Evolutionary conservation across 1,139 yeast species (phyloP).

Genomic region (Kodamaea alishanica): DNA sequence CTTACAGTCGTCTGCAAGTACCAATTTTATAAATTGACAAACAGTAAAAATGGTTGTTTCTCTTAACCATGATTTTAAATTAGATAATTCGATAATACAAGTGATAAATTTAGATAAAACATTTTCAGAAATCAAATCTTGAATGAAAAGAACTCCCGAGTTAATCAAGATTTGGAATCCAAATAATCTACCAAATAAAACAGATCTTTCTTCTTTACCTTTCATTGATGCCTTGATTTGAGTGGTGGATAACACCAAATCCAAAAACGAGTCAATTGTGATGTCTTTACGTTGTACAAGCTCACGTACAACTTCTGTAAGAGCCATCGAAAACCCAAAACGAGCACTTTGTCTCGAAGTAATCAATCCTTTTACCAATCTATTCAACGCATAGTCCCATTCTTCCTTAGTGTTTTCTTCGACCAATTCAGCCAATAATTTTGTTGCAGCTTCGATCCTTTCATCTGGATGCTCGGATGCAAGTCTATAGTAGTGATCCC

Average conservation of each 20-base stretch:
- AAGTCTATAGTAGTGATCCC: constrained; percentile 73
- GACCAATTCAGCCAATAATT: constrained; percentile 56
- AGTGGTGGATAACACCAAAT: constrained; percentile 41
- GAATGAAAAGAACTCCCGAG: constrained; percentile 42
- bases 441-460: constrained; percentile 69
- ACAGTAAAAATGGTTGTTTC: constrained; percentile 77
- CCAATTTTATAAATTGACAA: constrained; percentile 41
- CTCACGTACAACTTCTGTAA: constrained; percentile 67
- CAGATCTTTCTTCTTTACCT: constrained; percentile 81
- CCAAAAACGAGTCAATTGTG: constrained; percentile 36
- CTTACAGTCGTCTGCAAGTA: constrained; percentile 11
- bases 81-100: constrained; percentile 55
- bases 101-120: constrained; percentile 39
- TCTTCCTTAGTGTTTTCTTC: constrained; percentile 49
- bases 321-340: constrained; percentile 83
- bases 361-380: constrained; percentile 76
- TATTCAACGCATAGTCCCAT: constrained; percentile 76
- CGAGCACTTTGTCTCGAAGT: constrained; percentile 83
- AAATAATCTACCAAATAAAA: constrained; percentile 78
- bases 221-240: constrained; percentile 50
- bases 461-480: constrained; percentile 76
- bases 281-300: constrained; percentile 31
- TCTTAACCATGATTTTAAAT: constrained; percentile 76
- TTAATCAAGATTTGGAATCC: constrained; percentile 76
- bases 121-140: constrained; percentile 23